Evolutionary conservation across 1,284 basidiomycete genomes (phyloP).

Genomic region (Agaricales sp.): DNA sequence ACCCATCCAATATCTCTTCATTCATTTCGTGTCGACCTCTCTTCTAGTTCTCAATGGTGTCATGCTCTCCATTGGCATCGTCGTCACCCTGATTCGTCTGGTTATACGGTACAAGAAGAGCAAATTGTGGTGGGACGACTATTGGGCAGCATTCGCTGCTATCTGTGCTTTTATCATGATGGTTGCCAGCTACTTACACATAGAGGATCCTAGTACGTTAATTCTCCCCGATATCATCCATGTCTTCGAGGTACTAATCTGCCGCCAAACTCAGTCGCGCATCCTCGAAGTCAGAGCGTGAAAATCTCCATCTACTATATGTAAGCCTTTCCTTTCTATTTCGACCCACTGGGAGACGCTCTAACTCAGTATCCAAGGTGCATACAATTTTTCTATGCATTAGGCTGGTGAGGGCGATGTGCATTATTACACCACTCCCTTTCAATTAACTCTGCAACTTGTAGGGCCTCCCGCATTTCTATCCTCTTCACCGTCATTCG

Average conservation of each 20-base stretch:
- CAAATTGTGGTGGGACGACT: slow-evolving; percentile 1
- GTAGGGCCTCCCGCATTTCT: background rate
- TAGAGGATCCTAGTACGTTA: background rate
- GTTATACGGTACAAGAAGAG: background rate
- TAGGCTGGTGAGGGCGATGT: background rate
- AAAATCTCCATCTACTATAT: background rate
- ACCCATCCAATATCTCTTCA: background rate
- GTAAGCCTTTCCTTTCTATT: background rate
- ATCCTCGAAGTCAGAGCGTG: background rate
- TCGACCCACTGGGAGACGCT: background rate
- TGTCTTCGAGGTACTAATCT: background rate
- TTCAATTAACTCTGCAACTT: no score
- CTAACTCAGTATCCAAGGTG: background rate
- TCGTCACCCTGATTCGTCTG: background rate
- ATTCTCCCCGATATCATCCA: background rate
- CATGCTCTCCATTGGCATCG: background rate
- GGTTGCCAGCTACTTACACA: background rate
- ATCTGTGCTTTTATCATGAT: background rate
- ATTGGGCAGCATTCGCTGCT: background rate
- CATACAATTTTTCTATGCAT: background rate
- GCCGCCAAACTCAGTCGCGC: background rate
- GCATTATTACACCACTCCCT: no score
- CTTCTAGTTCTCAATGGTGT: background rate
- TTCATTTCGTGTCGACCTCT: background rate
- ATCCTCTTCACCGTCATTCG: background rate